Conservation (phyloP, 148 eudicot species). For the Rheum nobile region DNA sequence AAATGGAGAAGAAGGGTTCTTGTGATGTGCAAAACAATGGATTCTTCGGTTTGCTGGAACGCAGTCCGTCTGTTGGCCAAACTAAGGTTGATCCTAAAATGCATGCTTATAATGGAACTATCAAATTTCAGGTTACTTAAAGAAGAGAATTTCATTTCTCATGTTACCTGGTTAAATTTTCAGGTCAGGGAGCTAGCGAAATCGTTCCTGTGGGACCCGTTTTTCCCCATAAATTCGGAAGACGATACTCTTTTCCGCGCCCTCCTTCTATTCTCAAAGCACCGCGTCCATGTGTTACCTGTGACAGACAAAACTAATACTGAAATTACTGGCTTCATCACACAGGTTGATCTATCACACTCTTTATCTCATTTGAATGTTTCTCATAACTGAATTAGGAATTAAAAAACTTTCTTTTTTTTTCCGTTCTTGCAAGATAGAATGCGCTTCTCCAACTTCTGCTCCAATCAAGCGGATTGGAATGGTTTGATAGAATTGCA, state of each 20-base stretch:
- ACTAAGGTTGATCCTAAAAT: slow-evolving; percentile 21
- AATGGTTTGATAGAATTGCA: slow-evolving; percentile 43
- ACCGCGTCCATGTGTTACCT: slow-evolving; percentile 24
- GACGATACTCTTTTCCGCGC: slow-evolving; percentile 34
- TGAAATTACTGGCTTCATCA: slow-evolving; percentile 24
- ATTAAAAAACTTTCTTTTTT: background rate
- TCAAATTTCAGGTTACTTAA: background rate
- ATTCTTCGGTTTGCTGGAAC: slow-evolving; percentile 31
- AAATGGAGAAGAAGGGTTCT: slow-evolving; percentile 1
- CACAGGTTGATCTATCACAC: slow-evolving; percentile 21
- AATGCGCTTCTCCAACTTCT: slow-evolving; percentile 34
- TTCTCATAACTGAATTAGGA: background rate
- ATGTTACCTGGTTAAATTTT: background rate
- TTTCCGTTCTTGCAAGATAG: slow-evolving; percentile 13
- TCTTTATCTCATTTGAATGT: background rate
- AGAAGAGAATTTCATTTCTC: background rate
- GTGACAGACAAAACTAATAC: slow-evolving; percentile 20
- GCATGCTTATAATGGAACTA: background rate
- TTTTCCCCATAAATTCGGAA: slow-evolving; percentile 28
- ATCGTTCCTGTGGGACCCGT: slow-evolving; percentile 36
- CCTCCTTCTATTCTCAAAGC: slow-evolving; percentile 36
- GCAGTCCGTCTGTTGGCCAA: slow-evolving; percentile 17
- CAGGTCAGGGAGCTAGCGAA: slow-evolving; percentile 41
- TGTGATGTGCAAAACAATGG: slow-evolving; percentile 4
- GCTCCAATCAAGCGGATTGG: slow-evolving; percentile 35